phyloP scores from a whole-genome alignment of 768 basidiomycete genomes.

The Glaciozyma martinii region DNA sequence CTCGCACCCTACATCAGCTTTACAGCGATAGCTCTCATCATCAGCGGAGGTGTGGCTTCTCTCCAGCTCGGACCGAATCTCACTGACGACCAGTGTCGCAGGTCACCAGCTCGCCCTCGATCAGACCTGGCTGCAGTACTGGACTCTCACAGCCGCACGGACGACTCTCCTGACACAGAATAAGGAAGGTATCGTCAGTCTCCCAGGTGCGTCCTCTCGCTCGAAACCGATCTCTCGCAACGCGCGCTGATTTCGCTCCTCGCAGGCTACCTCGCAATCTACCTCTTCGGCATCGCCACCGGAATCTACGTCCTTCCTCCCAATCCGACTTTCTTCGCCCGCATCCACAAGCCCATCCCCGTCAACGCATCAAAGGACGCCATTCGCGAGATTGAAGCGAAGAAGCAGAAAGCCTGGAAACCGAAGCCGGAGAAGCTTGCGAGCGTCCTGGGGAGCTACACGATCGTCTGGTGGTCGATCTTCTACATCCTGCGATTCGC shows the following conservation, averaged over 20 bases:
- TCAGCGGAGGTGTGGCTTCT: constrained; percentile 6
- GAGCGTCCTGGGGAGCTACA: constrained; percentile 66
- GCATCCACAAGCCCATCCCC: not conserved
- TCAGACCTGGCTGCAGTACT: constrained; percentile 50
- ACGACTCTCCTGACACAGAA: constrained; percentile 61
- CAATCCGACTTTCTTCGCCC: constrained; percentile 25
- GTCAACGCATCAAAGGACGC: constrained; percentile 40
- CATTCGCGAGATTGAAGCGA: constrained; percentile 1
- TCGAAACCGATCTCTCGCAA: not conserved
- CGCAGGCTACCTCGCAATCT: constrained; percentile 79
- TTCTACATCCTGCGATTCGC: constrained; percentile 40
- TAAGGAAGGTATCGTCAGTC: constrained; percentile 82
- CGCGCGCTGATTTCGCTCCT: not conserved
- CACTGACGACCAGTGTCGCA: constrained; percentile 35
- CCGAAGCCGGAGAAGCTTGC: constrained; percentile 52
- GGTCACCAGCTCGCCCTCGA: constrained; percentile 65
- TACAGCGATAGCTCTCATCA: constrained; percentile 11
- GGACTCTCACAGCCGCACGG: constrained; percentile 59
- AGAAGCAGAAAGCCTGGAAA: constrained; percentile 13
- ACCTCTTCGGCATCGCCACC: constrained; percentile 70
- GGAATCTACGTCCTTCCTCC: constrained; percentile 76
- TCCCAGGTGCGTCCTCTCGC: constrained; percentile 50
- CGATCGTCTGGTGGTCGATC: constrained; percentile 66
- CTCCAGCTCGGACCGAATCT: too few species aligned
- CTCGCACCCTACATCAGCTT: constrained; percentile 3